Evolutionary conservation across 2,329 filamentous ascomycete genomes (phyloP), one percentile per base, ranked within the genome.

Genomic region (Pestalotiopsis sp.): DNA sequence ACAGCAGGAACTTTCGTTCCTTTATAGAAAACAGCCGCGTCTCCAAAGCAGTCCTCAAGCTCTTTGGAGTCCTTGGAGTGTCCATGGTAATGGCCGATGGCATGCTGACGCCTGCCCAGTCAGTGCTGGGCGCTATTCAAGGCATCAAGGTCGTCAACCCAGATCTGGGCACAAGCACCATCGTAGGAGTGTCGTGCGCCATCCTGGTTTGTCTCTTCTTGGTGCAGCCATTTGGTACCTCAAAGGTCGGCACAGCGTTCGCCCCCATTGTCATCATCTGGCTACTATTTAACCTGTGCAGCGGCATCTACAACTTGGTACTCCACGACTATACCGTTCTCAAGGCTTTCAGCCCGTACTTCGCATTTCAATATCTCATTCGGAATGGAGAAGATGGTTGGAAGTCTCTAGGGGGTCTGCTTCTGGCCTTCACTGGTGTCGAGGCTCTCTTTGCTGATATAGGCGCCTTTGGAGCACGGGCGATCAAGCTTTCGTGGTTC

Each of bases 401-500:
- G 89, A 82, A 82, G 67, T 86, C 85, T 38, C 82, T 92, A 1
- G 90, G 89, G 11, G 91, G 92, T 5, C 85, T 94, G 27, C 79
- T 94, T 2, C 85, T 94, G 17, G 87, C 89, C 9, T 94, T 94
- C 73, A 94, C 92, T 2, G 91, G 89, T 31, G 90, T 92, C 4
- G 91, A 94, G 76, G 91, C 91, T 1, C 83, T 94, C 27, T 94
- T 93, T 76, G 91, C 92, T 2, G 91, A 94, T 74, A 82, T 94
- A 7, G 92, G 91, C 27, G 92, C 92, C 23, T 94, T 94, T 78
- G 86, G 86, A 76, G 84, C 85, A 70, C 81, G 86, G 57, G 90
- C 92, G 0, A 88, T 94, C 64, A 91, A 92, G 74, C 81, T 94
- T 14, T 90, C 86, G 31, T 94, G 92, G 92, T 81, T 93, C 6